Evolutionary conservation across 208 protist species (phyloP), one percentile per base, ranked within the genome.

Genomic region (Leishmania aethiopica): DNA sequence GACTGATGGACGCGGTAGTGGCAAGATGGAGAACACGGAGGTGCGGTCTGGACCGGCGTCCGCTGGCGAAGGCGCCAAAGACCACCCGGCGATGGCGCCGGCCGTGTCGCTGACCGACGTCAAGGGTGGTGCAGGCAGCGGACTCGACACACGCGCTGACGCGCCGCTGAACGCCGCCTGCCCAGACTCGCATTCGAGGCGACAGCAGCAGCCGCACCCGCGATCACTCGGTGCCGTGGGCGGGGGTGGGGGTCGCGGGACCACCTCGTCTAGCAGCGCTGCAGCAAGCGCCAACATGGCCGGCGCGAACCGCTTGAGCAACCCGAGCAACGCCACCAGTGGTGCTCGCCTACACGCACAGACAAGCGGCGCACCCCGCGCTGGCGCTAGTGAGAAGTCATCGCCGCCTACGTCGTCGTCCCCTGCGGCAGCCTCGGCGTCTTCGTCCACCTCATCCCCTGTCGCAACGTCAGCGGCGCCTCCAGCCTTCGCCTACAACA

Each of bases 151-250:
- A 62, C 32, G 73, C 51, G 3, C 51, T n/a, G 73, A 15, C 51
- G 53, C 32, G n/a, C 73, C 73, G 51, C 45, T 77, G 51, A 77
- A 40, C 47, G 32, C 59, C 51, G 32, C 32, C n/a, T 4, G n/a
- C 47, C 17, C 17, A 40, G 51, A 62, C n/a, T 32, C 73, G 53
- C n/a, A 42, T 8, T 32, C 40, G 6, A 57, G 15, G 1, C 60
- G 32, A 35, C 60, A 75, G 72, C 72, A 76, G 32, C 72, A 47
- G n/a, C 72, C 62, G 73, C 51, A 77, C 32, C 47, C 53, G 25
- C 47, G 51, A 57, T 77, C 73, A 45, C 49, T 51, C n/a, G 47
- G 32, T 42, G 53, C 47, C 35, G 73, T 55, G 47, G 70, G 70
- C 40, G 25, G 70, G 13, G 45, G 25, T 25, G 25, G 0, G 37